These are phyloP conservation scores for Emericellopsis cladophorae DNA, from an alignment of 2,329 filamentous ascomycete genomes.

Conservation along the genomic window DNA sequence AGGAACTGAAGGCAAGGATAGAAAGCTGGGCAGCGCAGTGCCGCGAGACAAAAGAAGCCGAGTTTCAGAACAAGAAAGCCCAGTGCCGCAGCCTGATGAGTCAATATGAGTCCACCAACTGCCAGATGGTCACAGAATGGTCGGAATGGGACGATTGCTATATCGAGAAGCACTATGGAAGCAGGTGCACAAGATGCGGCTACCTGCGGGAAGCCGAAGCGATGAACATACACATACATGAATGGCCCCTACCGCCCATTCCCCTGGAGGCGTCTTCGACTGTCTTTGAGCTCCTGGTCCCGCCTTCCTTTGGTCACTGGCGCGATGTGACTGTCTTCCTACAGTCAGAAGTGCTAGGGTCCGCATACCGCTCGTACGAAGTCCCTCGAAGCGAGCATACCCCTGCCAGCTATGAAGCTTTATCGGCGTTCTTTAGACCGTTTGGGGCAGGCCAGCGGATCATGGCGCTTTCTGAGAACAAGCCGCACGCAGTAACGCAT, in stretches of 20 bases:
- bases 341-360: slow-evolving; percentile 20
- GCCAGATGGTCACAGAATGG: not conserved
- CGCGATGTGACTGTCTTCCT: slow-evolving; percentile 30
- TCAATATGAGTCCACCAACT: not conserved
- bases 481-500: not conserved
- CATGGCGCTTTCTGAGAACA: not conserved
- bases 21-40: not conserved
- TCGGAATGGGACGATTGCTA: not conserved
- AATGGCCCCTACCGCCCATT: slow-evolving; percentile 39
- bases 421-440: not conserved
- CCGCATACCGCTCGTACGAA: not conserved
- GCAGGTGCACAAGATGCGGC: not conserved
- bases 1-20: not conserved
- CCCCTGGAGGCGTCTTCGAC: slow-evolving; percentile 22
- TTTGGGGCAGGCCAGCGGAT: not conserved
- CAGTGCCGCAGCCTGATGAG: not conserved
- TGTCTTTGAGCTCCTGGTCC: slow-evolving; percentile 38
- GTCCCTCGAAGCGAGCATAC: not conserved
- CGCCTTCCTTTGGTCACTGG: slow-evolving; percentile 28
- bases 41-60: not conserved
- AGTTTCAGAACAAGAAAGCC: not conserved
- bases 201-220: slow-evolving; percentile 11
- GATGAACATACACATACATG: slow-evolving; percentile 33
- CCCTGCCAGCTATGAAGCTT: not conserved
- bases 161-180: not conserved